Conservation (phyloP, 2,329 filamentous ascomycete genomes). For the Diaporthe longicolla region DNA sequence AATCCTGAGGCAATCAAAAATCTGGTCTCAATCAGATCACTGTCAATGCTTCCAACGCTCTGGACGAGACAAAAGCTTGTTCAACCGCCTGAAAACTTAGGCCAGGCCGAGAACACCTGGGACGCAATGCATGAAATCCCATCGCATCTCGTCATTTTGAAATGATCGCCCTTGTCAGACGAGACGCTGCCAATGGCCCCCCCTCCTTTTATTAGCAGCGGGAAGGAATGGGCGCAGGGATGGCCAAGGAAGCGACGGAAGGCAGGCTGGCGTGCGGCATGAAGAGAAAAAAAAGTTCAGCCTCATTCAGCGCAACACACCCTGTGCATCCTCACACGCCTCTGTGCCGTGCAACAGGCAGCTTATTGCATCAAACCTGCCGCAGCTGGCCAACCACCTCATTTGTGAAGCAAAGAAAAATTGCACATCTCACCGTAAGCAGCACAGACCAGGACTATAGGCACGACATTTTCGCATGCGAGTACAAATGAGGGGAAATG, state of each 20-base stretch:
- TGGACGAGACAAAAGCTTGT: slow-evolving; percentile 30
- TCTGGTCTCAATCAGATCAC: slow-evolving; percentile 5
- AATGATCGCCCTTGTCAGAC: slow-evolving; percentile 31
- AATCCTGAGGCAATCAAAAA: slow-evolving; percentile 16
- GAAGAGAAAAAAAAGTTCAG: slow-evolving; percentile 25
- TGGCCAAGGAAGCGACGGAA: slow-evolving; percentile 7
- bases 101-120: slow-evolving; percentile 15
- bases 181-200: slow-evolving; percentile 5
- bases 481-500: slow-evolving; percentile 2
- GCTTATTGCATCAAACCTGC: slow-evolving; percentile 27
- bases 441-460: neutral
- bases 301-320: slow-evolving; percentile 23
- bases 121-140: slow-evolving; percentile 24
- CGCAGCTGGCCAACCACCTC: slow-evolving; percentile 16
- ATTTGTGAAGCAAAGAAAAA: neutral
- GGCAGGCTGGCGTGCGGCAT: slow-evolving; percentile 13
- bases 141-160: slow-evolving; percentile 21
- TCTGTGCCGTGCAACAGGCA: slow-evolving; percentile 10
- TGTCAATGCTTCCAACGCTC: slow-evolving; percentile 21
- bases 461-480: neutral
- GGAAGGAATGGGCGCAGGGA: slow-evolving; percentile 32
- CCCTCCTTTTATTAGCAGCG: slow-evolving; percentile 31
- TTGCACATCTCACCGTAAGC: slow-evolving; percentile 18
- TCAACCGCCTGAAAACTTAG: slow-evolving; percentile 8
- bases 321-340: neutral